These are phyloP conservation scores for Pyrus hybrid DNA, from an alignment of 331 rosid species.

Conservation along the genomic window DNA sequence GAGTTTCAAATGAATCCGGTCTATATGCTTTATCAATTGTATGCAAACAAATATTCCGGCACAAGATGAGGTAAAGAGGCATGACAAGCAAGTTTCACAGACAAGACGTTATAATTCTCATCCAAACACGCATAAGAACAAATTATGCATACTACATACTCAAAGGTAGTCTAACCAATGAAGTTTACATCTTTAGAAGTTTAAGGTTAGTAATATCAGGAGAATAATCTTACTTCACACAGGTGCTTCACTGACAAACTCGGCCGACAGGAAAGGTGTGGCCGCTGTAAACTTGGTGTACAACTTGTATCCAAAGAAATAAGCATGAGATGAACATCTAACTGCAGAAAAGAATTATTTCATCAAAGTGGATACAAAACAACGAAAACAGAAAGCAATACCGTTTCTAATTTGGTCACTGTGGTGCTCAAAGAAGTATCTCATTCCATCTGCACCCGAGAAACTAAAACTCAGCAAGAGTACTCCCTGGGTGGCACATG, in stretches of 20 bases:
- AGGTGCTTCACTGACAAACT: slow-evolving; percentile 64
- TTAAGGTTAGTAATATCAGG: background rate
- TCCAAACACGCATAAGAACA: background rate
- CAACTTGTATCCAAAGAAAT: slow-evolving; percentile 51
- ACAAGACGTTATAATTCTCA: background rate
- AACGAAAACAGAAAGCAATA: background rate
- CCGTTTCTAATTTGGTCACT: background rate
- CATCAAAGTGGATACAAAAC: background rate
- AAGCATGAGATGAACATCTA: slow-evolving; percentile 79
- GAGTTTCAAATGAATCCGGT: background rate
- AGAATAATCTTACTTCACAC: slow-evolving; percentile 55
- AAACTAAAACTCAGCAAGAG: background rate
- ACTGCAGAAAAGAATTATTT: slow-evolving; percentile 41
- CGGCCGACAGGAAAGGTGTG: slow-evolving; percentile 78
- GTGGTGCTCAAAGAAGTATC: slow-evolving; percentile 8
- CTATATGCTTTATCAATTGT: background rate
- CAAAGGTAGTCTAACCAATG: background rate
- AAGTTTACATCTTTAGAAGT: background rate
- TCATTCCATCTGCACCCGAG: background rate
- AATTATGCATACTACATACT: background rate
- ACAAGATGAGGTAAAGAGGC: background rate
- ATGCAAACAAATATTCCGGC: background rate
- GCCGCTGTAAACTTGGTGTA: slow-evolving; percentile 60
- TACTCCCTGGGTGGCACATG: background rate
- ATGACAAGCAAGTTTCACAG: background rate